These are phyloP conservation scores for Talaromyces sp. DNA, from an alignment of 2,329 filamentous ascomycete species.

Conservation along the genomic window DNA sequence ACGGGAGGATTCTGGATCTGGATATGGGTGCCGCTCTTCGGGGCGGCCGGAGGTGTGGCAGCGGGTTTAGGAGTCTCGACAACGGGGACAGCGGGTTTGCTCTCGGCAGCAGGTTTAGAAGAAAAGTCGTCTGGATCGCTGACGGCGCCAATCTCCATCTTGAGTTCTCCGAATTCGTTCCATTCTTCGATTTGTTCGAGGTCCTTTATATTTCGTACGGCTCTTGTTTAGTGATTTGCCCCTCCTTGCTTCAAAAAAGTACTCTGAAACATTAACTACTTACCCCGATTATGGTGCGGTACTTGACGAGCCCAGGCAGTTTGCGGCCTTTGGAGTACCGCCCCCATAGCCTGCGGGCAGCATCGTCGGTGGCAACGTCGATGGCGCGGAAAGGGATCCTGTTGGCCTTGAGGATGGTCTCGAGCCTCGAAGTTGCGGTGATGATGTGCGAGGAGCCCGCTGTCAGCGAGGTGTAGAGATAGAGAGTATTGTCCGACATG, in stretches of 20 bases:
- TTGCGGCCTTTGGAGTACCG: conserved; percentile 80
- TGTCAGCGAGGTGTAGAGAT: conserved; percentile 93
- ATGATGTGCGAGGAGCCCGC: conserved; percentile 94
- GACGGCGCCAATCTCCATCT: conserved; percentile 64
- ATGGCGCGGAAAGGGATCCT: conserved; percentile 88
- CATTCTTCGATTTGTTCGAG: conserved; percentile 93
- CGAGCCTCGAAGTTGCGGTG: conserved; percentile 89
- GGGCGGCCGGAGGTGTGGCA: conserved; percentile 16
- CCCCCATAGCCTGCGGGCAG: conserved; percentile 83
- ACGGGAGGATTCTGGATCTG: conserved; percentile 38
- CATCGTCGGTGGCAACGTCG: conserved; percentile 85
- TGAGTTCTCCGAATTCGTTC: conserved; percentile 97
- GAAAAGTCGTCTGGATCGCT: conserved; percentile 29
- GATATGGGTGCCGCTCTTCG: conserved; percentile 30
- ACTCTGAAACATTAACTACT: conserved; percentile 32
- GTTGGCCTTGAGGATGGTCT: conserved; percentile 94
- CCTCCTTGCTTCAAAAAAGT: neutral
- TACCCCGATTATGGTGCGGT: conserved; percentile 79
- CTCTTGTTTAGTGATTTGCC: neutral
- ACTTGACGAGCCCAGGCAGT: conserved; percentile 82
- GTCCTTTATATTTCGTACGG: conserved; percentile 55
- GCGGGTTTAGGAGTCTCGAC: conserved; percentile 3
- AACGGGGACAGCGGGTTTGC: conserved; percentile 16
- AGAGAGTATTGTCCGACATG: conserved; percentile 58
- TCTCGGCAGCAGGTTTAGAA: conserved; percentile 19